Percentiles rank a stretch among this genome's conserved stretches.
These are phyloP conservation scores for Leptographium galeiforme DNA, from an alignment of 2,329 filamentous ascomycete species.

Conservation along the genomic window DNA sequence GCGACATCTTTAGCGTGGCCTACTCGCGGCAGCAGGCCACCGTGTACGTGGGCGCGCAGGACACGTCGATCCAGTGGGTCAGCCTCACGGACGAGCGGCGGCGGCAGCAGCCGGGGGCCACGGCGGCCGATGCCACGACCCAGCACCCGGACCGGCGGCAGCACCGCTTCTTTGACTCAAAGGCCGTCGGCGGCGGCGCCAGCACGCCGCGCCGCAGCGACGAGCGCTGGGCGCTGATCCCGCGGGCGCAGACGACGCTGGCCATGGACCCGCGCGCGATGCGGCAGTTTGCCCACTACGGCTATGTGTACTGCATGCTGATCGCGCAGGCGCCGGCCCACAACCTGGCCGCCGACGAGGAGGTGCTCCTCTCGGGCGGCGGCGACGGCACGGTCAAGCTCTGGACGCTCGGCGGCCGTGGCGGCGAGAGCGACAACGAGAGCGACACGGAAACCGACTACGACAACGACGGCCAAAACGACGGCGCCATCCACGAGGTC, in stretches of 20 bases:
- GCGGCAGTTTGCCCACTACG: constrained; percentile 81
- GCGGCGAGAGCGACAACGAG: constrained; percentile 32
- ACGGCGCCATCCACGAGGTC: constrained; percentile 53
- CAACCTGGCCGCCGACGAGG: constrained; percentile 57
- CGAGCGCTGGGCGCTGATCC: constrained; percentile 41
- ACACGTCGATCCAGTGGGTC: constrained; percentile 92
- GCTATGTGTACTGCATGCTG: constrained; percentile 94
- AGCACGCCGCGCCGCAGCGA: constrained; percentile 61
- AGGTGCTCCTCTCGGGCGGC: constrained; percentile 79
- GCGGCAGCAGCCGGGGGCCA: constrained; percentile 25
- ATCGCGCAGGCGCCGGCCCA: constrained; percentile 57
- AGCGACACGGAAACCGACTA: not conserved
- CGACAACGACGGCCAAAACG: constrained; percentile 29
- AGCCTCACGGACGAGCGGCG: constrained; percentile 49
- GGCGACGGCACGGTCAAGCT: constrained; percentile 90
- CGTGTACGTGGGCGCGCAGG: constrained; percentile 84
- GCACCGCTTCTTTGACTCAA: constrained; percentile 87
- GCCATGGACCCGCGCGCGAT: constrained; percentile 75
- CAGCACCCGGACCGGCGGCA: constrained; percentile 64
- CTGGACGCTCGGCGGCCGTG: constrained; percentile 51
- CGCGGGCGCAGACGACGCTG: constrained; percentile 42
- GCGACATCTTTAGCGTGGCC: constrained; percentile 89
- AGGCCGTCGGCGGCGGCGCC: constrained; percentile 71
- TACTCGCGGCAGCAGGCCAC: constrained; percentile 71
- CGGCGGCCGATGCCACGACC: constrained; percentile 45